Evolutionary conservation across 2,329 filamentous ascomycete genomes (phyloP), one percentile per base, ranked within the genome.

Genomic region (Aspergillus sp.): DNA sequence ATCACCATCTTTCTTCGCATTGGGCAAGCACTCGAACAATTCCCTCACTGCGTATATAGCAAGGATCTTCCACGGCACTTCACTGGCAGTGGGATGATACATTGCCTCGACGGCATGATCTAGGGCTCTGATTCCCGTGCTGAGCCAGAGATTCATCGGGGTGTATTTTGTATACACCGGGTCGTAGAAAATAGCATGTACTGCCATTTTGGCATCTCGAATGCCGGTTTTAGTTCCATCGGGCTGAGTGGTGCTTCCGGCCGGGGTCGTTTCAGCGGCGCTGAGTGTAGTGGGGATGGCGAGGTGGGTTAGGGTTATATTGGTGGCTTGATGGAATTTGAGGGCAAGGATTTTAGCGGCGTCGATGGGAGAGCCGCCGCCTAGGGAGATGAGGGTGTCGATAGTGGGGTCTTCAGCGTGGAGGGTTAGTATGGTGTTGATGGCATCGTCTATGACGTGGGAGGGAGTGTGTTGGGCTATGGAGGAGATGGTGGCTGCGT

Each of bases 211-310:
- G 2, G 43, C 19, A 5, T 50, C 15, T 6, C 39, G 32, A 5
- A 60, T 13, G 2, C 25, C 43, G 12, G 19, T 39, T 32, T 60
- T 60, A 2, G 47, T 39, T 32, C 51, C 51, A 6, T 49, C 38
- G 19, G 43, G 4, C 1, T 25, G 21, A 2, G 51, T 59, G 38
- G 48, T 28, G 13, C 43, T 36, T 2, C 51, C 58, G 5, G 25
- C 58, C 5, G 51, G 28, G 6, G 58, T 60, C 4, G 51, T 55
- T 51, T 60, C 58, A 7, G 58, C 58, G 3, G 51, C 52, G 23
- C 51, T 55, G 25, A 60, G 52, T n/a, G 52, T 60, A 4, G 58
- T 60, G 8, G 58, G 58, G 45, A 60, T 60, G 15, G 58, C 21
- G 6, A 60, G 38, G 30, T 56, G 58, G 5, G 52, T 55, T 21